These are phyloP conservation scores for Penicillium steckii DNA, from an alignment of 495 filamentous ascomycete species.

Conservation along the genomic window DNA sequence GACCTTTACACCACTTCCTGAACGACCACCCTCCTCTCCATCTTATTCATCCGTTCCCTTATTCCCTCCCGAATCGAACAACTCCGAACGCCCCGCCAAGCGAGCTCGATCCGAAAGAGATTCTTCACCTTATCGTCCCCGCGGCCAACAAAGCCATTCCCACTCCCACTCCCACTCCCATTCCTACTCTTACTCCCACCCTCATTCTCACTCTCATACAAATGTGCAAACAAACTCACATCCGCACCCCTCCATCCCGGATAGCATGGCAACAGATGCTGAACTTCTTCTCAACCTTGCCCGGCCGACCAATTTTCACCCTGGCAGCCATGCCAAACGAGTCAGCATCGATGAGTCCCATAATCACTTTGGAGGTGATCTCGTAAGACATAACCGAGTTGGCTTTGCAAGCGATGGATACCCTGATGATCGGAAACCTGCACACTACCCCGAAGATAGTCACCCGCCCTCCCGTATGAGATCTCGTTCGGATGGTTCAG, in stretches of 20 bases:
- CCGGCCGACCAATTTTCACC: slow-evolving; percentile 38
- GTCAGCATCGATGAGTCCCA: slow-evolving; percentile 40
- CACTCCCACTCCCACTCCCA: slow-evolving; percentile 14
- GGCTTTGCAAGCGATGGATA: slow-evolving; percentile 15
- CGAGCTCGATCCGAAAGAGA: slow-evolving; percentile 58
- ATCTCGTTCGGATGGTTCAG: slow-evolving; percentile 48
- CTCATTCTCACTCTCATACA: neutral
- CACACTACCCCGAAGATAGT: slow-evolving; percentile 8
- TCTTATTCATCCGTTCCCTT: slow-evolving; percentile 29
- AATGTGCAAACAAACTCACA: neutral
- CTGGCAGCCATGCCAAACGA: slow-evolving; percentile 28
- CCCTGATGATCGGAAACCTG: slow-evolving; percentile 19
- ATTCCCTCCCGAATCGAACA: slow-evolving; percentile 29
- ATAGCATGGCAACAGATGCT: slow-evolving; percentile 53
- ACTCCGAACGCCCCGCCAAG: slow-evolving; percentile 56
- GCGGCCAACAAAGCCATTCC: slow-evolving; percentile 40
- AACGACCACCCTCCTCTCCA: slow-evolving; percentile 32
- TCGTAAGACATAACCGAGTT: slow-evolving; percentile 22
- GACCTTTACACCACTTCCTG: slow-evolving; percentile 40
- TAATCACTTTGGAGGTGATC: slow-evolving; percentile 24
- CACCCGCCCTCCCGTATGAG: slow-evolving; percentile 41
- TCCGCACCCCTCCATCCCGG: slow-evolving; percentile 22
- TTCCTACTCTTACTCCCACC: neutral
- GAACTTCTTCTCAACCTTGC: slow-evolving; percentile 52
- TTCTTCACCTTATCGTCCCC: slow-evolving; percentile 44